Percentiles rank a stretch among this genome's conserved stretches.
phyloP scores from a whole-genome alignment of 2,329 filamentous ascomycete genomes.

The Hypoxylon sp. region DNA sequence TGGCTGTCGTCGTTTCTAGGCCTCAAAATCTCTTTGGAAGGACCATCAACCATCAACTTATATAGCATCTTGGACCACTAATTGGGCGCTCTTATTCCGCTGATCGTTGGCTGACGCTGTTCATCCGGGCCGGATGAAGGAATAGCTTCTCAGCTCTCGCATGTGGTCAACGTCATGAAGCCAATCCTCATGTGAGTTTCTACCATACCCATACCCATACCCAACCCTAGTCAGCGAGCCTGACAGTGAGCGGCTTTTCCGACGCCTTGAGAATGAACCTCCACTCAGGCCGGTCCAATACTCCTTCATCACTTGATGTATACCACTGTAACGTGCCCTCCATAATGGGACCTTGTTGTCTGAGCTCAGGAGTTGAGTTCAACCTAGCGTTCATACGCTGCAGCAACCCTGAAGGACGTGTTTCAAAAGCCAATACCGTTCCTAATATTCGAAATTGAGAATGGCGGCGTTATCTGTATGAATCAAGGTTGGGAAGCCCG shows the following conservation, averaged over 20 bases:
- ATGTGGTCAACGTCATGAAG: not conserved
- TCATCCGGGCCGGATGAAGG: not conserved
- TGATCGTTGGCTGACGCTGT: slow-evolving; percentile 4
- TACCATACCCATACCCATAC: slow-evolving; percentile 11
- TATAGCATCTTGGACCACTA: slow-evolving; percentile 23
- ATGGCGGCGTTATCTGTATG: not conserved
- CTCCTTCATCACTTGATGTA: slow-evolving; percentile 4
- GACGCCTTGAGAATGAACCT: slow-evolving; percentile 14
- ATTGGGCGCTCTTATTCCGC: slow-evolving; percentile 6
- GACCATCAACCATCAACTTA: slow-evolving; percentile 25
- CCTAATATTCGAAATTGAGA: not conserved
- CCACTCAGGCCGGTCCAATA: slow-evolving; percentile 9
- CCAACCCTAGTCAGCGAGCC: slow-evolving; percentile 13
- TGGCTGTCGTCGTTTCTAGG: slow-evolving; percentile 6
- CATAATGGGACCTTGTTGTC: slow-evolving; percentile 15
- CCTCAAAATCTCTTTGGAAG: slow-evolving; percentile 4
- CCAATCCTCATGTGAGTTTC: slow-evolving; percentile 16
- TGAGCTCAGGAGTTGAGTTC: slow-evolving; percentile 9
- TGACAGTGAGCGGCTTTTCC: slow-evolving; percentile 34
- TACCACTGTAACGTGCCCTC: slow-evolving; percentile 23
- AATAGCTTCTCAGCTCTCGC: slow-evolving; percentile 1
- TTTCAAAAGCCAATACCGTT: slow-evolving; percentile 3
- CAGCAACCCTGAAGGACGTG: not conserved
- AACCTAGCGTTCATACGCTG: slow-evolving; percentile 10
- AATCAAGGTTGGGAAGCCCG: not conserved